phyloP scores from a whole-genome alignment of 1,284 basidiomycete species.

The Ceratobasidium sp. region DNA sequence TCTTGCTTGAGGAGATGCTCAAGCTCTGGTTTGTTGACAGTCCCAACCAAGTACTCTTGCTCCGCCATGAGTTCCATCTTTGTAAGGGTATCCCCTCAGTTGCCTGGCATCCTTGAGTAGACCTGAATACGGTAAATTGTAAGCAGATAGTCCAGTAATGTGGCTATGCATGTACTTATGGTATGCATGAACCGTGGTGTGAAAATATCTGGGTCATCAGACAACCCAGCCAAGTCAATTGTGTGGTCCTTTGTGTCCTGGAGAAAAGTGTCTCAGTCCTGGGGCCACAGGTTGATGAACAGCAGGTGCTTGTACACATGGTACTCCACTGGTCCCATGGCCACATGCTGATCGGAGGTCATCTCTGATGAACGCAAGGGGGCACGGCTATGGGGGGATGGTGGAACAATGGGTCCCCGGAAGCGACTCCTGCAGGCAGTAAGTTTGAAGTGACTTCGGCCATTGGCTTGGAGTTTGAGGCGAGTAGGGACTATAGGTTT shows the following conservation, averaged over 20 bases:
- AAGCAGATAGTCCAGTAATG: background rate
- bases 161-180: background rate
- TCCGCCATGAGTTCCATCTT: constrained; percentile 5
- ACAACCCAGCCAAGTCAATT: background rate
- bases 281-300: constrained; percentile 5
- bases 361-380: too few relatives aligned
- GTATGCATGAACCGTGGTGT: background rate
- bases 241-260: background rate
- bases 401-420: too few relatives aligned
- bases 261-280: background rate
- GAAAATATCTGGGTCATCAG: background rate
- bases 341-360: background rate
- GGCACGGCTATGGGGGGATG: too few relatives aligned
- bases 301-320: background rate
- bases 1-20: constrained; percentile 1
- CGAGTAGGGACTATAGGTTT: too few relatives aligned
- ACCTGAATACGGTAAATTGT: background rate
- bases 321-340: background rate
- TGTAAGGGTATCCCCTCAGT: background rate
- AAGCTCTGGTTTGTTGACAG: background rate
- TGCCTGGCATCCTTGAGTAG: background rate
- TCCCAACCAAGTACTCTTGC: background rate
- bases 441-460: too few relatives aligned
- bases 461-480: too few relatives aligned
- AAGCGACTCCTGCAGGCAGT: too few relatives aligned